Evolutionary conservation across 768 basidiomycete genomes (phyloP).

Genomic region (Lactarius tabidus): DNA sequence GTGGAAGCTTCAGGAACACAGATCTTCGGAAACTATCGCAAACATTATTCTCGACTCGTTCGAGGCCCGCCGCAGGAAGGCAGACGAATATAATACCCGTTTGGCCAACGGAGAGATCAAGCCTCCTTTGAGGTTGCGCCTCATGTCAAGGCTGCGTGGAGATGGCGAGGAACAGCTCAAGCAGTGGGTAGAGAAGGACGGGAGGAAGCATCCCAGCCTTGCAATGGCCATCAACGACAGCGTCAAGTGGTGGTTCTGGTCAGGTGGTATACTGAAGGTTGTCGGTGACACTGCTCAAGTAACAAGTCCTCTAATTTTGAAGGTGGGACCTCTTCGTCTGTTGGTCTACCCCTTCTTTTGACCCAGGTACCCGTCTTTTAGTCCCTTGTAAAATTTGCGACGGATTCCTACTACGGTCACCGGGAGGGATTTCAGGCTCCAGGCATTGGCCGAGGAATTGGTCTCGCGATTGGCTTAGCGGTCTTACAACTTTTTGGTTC

Average conservation of each 20-base stretch:
- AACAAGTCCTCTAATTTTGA: slow-evolving; percentile 73
- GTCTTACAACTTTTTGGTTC: slow-evolving; percentile 63
- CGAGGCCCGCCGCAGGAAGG: slow-evolving; percentile 49
- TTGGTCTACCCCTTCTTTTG: neutral
- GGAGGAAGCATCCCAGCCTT: slow-evolving; percentile 60
- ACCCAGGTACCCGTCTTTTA: slow-evolving; percentile 26
- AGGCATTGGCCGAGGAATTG: slow-evolving; percentile 57
- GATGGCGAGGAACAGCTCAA: slow-evolving; percentile 52
- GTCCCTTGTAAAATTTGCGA: slow-evolving; percentile 70
- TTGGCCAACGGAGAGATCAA: slow-evolving; percentile 61
- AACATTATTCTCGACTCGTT: slow-evolving; percentile 62
- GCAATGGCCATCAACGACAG: slow-evolving; percentile 70
- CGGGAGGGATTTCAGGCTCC: slow-evolving; percentile 34
- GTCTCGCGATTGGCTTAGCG: slow-evolving; percentile 67
- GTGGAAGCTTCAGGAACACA: slow-evolving; percentile 67
- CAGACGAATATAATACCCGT: slow-evolving; percentile 65
- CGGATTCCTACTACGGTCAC: slow-evolving; percentile 48
- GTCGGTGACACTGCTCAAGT: slow-evolving; percentile 70
- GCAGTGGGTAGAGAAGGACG: slow-evolving; percentile 59
- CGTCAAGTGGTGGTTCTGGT: slow-evolving; percentile 77
- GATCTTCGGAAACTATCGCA: slow-evolving; percentile 57
- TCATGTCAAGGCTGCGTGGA: slow-evolving; percentile 61
- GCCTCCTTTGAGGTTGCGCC: slow-evolving; percentile 44
- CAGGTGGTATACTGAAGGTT: slow-evolving; percentile 52
- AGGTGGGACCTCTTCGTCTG: slow-evolving; percentile 42